These are phyloP conservation scores for Leonotis leonurus DNA, from an alignment of 257 asterid species.

Conservation along the genomic window DNA sequence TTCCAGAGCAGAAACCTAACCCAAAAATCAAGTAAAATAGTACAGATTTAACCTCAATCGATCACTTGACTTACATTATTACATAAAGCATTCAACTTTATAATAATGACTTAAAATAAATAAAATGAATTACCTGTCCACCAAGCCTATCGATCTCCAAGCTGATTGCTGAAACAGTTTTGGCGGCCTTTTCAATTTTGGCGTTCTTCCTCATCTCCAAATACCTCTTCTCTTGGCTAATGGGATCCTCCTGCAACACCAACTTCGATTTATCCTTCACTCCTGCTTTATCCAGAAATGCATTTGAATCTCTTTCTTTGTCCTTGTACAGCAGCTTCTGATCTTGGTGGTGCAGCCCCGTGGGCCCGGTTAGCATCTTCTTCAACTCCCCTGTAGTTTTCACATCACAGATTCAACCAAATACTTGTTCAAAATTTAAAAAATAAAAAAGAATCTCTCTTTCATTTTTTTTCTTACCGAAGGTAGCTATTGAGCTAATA, in stretches of 20 bases:
- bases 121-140: conserved; percentile 44
- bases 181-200: conserved; percentile 54
- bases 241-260: conserved; percentile 65
- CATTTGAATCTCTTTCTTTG: conserved; percentile 70
- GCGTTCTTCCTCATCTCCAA: conserved; percentile 64
- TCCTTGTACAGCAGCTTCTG: conserved; percentile 76
- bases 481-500: conserved; percentile 69
- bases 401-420: neutral
- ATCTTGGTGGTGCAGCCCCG: conserved; percentile 85
- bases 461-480: no score
- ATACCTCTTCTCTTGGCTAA: conserved; percentile 63
- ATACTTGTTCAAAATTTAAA: neutral
- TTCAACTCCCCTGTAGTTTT: conserved; percentile 64
- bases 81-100: neutral
- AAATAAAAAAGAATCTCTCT: neutral
- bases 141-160: conserved; percentile 67
- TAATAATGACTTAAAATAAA: no score
- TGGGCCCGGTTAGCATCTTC: conserved; percentile 73
- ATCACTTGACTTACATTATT: neutral
- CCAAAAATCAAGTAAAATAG: neutral
- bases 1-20: conserved; percentile 68
- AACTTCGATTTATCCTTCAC: conserved; percentile 82
- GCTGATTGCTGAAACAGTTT: conserved; percentile 57
- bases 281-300: conserved; percentile 65
- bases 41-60: no score